Percentiles rank a stretch among this genome's conserved stretches.
These are phyloP conservation scores for Cardamine resedifolia DNA, from an alignment of 345 rosid genomes.

Conservation along the genomic window DNA sequence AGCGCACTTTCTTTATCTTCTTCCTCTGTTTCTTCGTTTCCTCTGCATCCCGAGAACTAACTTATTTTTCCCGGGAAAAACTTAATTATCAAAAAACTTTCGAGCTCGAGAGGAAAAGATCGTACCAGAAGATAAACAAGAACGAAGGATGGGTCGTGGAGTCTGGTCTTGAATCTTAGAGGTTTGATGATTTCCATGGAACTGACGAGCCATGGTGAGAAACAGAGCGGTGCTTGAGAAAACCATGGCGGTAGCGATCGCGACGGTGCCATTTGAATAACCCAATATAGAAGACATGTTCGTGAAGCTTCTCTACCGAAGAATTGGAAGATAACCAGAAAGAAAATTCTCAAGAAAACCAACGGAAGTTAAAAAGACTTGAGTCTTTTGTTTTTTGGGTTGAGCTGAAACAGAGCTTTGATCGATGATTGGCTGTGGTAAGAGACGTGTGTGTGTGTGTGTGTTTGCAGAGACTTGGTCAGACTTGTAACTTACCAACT, in stretches of 20 bases:
- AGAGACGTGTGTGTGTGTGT: conserved; percentile 35
- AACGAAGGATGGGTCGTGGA: conserved; percentile 39
- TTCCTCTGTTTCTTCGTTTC: conserved; percentile 37
- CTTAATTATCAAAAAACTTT: neutral
- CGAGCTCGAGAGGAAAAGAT: neutral
- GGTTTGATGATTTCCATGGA: conserved; percentile 28
- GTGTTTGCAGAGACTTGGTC: conserved; percentile 15
- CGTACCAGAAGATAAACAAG: conserved; percentile 65
- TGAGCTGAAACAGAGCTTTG: conserved; percentile 4
- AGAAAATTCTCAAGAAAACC: conserved; percentile 4
- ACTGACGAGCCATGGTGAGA: conserved; percentile 59
- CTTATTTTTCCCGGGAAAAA: conserved; percentile 32
- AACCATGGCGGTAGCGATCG: conserved; percentile 78
- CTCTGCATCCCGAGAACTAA: conserved; percentile 31
- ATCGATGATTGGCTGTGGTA: conserved; percentile 28
- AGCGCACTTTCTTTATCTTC: conserved; percentile 57
- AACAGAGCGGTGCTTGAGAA: conserved; percentile 75
- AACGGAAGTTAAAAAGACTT: neutral
- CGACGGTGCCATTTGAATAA: conserved; percentile 49
- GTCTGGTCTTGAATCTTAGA: conserved; percentile 27
- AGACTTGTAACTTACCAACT: conserved; percentile 29
- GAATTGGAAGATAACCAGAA: neutral
- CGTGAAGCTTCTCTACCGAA: conserved; percentile 2
- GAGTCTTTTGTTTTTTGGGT: neutral
- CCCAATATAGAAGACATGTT: conserved; percentile 37